These are phyloP conservation scores for Abelmoschus esculentus DNA, from an alignment of 345 rosid genomes.

Conservation along the genomic window DNA sequence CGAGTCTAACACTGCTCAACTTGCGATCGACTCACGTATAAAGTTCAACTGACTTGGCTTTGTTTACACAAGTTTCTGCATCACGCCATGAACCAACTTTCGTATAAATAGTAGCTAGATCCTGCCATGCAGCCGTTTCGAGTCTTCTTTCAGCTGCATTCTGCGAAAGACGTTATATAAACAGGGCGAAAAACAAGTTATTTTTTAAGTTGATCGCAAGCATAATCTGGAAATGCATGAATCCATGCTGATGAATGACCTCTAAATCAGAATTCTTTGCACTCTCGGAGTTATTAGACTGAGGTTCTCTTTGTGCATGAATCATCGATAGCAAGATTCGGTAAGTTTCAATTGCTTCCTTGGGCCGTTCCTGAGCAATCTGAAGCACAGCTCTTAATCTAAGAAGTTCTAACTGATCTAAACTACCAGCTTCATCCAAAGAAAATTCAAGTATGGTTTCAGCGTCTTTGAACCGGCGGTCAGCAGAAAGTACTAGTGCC, in stretches of 20 bases:
- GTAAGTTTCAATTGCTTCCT: conserved; percentile 79
- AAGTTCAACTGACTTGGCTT: conserved; percentile 53
- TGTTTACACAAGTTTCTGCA: conserved; percentile 63
- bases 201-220: too few relatives aligned
- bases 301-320: conserved; percentile 56
- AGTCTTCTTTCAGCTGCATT: conserved; percentile 28
- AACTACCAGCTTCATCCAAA: conserved; percentile 61
- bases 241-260: conserved; percentile 25
- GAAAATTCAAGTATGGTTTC: conserved; percentile 60
- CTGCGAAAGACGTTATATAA: conserved; percentile 28
- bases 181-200: not conserved
- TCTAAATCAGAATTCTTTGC: conserved; percentile 23
- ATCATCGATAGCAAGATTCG: conserved; percentile 59
- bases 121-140: conserved; percentile 81
- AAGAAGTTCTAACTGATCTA: conserved; percentile 65
- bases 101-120: conserved; percentile 60
- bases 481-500: conserved; percentile 58
- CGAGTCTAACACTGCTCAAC: too few relatives aligned
- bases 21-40: too few relatives aligned
- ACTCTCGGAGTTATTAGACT: conserved; percentile 21
- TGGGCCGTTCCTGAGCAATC: conserved; percentile 69
- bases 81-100: conserved; percentile 60
- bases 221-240: not conserved
- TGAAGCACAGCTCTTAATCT: conserved; percentile 76
- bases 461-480: conserved; percentile 66